Conservation (phyloP, 148 eudicot genomes). For the Rhododendron williamsianum region DNA sequence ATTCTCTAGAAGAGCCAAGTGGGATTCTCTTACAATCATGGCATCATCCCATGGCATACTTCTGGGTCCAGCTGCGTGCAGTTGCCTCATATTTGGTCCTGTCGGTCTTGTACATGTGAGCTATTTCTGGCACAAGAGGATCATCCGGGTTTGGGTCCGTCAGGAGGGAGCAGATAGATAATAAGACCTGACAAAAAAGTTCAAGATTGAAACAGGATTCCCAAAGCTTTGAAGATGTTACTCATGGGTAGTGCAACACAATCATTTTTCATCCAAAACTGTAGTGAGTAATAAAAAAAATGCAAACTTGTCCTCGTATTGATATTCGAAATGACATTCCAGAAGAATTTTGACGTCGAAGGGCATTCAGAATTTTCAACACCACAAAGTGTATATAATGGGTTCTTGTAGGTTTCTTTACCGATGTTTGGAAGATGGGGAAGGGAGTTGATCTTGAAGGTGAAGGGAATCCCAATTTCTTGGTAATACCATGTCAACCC, state of each 20-base stretch:
- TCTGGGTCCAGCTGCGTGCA: slow-evolving; percentile 48
- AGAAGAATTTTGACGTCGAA: not conserved
- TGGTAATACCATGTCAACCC: not conserved
- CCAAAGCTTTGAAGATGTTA: not conserved
- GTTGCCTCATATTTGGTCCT: slow-evolving; percentile 37
- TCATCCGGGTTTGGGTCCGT: slow-evolving; percentile 47
- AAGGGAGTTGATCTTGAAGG: not conserved
- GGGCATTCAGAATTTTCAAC: not conserved
- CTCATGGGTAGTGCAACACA: not conserved
- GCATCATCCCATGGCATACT: slow-evolving; percentile 46
- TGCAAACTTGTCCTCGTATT: not conserved
- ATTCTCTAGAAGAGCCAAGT: not conserved
- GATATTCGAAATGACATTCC: not conserved
- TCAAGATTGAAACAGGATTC: not conserved
- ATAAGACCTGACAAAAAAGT: slow-evolving; percentile 20
- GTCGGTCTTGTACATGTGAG: slow-evolving; percentile 46
- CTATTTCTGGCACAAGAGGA: slow-evolving; percentile 43
- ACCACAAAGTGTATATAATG: not conserved
- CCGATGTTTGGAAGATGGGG: not conserved
- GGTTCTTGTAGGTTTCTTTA: not conserved
- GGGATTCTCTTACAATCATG: slow-evolving; percentile 14
- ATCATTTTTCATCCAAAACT: not conserved
- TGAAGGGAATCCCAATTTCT: not conserved
- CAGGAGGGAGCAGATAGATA: slow-evolving; percentile 39
- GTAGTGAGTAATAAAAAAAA: not conserved